Conservation (phyloP, 768 basidiomycete species). For the Phlebiopsis gigantea region DNA sequence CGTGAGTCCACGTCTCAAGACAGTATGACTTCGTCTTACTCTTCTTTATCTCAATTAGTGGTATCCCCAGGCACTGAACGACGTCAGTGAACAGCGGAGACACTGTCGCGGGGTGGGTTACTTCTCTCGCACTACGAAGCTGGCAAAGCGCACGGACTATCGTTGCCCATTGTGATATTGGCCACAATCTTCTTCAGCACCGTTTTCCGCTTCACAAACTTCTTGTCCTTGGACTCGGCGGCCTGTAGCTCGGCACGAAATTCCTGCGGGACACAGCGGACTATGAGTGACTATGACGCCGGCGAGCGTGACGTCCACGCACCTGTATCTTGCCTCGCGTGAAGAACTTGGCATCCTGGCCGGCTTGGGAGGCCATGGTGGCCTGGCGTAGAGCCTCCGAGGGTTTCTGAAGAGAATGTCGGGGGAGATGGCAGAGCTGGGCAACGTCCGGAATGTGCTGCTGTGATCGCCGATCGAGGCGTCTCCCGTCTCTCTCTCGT, state of each 20-base stretch:
- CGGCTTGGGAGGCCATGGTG: slow-evolving; percentile 46
- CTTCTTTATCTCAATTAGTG: slow-evolving; percentile 97
- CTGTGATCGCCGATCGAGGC: slow-evolving; percentile 1
- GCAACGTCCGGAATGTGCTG: slow-evolving; percentile 2
- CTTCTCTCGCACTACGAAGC: slow-evolving; percentile 2
- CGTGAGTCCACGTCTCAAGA: too few relatives aligned
- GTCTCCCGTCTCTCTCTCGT: not conserved
- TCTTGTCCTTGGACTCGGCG: slow-evolving; percentile 95
- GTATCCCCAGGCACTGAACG: slow-evolving; percentile 91
- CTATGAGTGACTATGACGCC: not conserved
- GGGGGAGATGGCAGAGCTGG: not conserved
- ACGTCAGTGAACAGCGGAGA: slow-evolving; percentile 94
- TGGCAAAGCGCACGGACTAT: slow-evolving; percentile 61
- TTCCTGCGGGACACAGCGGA: slow-evolving; percentile 44
- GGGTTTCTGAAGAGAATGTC: not conserved
- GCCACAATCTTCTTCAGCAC: slow-evolving; percentile 97
- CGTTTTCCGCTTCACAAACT: slow-evolving; percentile 87
- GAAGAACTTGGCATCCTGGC: slow-evolving; percentile 91
- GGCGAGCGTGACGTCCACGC: slow-evolving; percentile 12
- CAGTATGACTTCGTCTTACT: slow-evolving; percentile 68
- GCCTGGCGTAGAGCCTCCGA: slow-evolving; percentile 1
- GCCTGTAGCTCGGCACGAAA: slow-evolving; percentile 88
- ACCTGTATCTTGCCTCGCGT: slow-evolving; percentile 91
- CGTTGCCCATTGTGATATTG: slow-evolving; percentile 99
- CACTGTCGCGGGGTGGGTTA: slow-evolving; percentile 46